phyloP scores from a whole-genome alignment of 176 grass and related monocot genomes.

The Elymus sibiricus region DNA sequence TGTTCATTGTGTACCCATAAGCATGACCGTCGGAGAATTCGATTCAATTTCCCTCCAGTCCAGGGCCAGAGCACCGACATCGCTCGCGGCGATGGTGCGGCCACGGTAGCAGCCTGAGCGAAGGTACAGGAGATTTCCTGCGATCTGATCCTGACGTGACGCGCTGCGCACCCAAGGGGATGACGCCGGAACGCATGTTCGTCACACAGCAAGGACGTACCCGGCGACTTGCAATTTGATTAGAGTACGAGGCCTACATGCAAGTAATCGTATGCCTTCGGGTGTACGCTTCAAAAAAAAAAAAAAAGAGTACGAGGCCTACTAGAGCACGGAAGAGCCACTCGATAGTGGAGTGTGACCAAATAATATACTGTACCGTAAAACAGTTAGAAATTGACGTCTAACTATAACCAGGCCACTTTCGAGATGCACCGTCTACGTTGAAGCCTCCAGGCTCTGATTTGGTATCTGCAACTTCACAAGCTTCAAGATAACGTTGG shows the following conservation, averaged over 20 bases:
- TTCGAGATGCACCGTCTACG: neutral
- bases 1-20: too few species aligned
- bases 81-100: neutral
- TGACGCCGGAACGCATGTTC: neutral
- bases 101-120: neutral
- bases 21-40: too few species aligned
- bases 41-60: too few species aligned
- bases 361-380: neutral
- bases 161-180: neutral
- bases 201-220: neutral
- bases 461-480: neutral
- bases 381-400: neutral
- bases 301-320: neutral
- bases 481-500: too few species aligned
- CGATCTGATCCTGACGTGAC: constrained; percentile 14
- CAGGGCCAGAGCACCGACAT: neutral
- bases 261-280: too few species aligned
- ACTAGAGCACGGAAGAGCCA: too few species aligned
- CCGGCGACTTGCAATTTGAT: neutral
- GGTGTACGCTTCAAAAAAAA: too few species aligned
- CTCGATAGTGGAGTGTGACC: neutral
- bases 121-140: neutral
- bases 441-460: neutral
- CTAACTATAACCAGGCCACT: neutral
- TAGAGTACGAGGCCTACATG: neutral